Base-by-base conservation (phyloP, 2,329 filamentous ascomycete species). In the Stachybotrys chartarum region DNA sequence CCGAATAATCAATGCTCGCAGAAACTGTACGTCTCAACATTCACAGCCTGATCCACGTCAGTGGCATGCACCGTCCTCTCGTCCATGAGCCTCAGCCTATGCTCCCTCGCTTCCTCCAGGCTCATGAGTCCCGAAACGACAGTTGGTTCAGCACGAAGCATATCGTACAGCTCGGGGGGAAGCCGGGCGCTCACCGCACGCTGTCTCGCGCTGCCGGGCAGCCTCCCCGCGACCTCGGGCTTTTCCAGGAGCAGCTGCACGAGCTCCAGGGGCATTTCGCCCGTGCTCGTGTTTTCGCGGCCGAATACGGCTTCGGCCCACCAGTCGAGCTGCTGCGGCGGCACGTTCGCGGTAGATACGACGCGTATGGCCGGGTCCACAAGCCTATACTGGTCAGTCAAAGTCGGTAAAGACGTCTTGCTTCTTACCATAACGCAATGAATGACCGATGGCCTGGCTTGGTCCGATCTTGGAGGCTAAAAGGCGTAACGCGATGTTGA, bases 61-160 rank as follows among this genome's bases (percentile, higher is more conserved):
- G 17, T 7, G 6, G 17, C 14, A 24, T 49, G 24, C 17, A 24
- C 30, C 6, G 52, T 52, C 31, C 56, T 49, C 35, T 53, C 51
- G 7, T 51, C 18, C 56, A 57, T 57, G 30, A 57, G 31, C n/a
- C 16, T n/a, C 4, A 32, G 32, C n/a, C 56, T 51, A 30, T 57
- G 54, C 53, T 54, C 51, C 51, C 54, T 54, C 10, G 53, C 56
- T 50, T 57, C 53, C 12, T 53, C 54, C 0, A 46, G 31, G 7
- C 17, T 51, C 56, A 55, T 55, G 10, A 45, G 46, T 4, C 17
- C 18, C 7, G 24, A 14, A 30, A 35, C 4, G 30, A 30, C 30
- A 6, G 5, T 30, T 31, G 7, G 12, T 32, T 51, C 49, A 4
- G 5, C 17, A 14, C 31, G 49, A 12, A 51, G 5, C 18, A 51